Evolutionary conservation across 768 basidiomycete species (phyloP), one percentile per base, ranked within the genome.

Genomic region (Xanthoconium purpureum): DNA sequence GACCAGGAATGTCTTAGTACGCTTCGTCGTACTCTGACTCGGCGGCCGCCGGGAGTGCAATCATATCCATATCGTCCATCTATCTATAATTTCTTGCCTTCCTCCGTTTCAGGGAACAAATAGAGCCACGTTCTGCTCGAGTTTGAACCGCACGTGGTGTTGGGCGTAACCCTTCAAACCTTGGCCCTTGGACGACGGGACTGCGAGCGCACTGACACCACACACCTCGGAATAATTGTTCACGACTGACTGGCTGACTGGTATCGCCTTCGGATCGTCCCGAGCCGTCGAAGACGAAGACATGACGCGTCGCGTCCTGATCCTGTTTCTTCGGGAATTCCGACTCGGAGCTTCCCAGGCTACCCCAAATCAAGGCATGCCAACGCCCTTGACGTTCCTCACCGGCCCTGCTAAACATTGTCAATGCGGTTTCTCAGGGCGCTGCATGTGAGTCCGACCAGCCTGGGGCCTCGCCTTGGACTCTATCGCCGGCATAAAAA

Each of bases 111-210:
- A 29, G 28, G 28, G 60, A 47, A 47, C 28, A 28, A 38, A 36
- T 18, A n/a, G 44, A 20, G 51, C 50, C 60, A 61, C 42, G 51
- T 53, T 53, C 42, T 12, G 8, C 15, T 36, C 28, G 3, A 15
- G 38, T 33, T 20, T n/a, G 44, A 29, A 17, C 24, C 10, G 29
- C 59, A 63, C 50, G 60, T 52, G 60, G 42, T 3, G 45, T 45
- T 9, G 35, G 39, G 55, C 42, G 40, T 44, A 38, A 52, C 57
- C 36, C n/a, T 45, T n/a, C 32, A 35, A 48, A 30, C 44, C 17
- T 59, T 18, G 38, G 35, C 11, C 43, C 10, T 37, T 28, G n/a
- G 30, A 44, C 12, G 28, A 29, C 24, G 38, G 40, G 12, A 18
- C 10, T 15, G 43, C 28, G 43, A 28, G 28, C 47, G 20, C 9